phyloP scores from a whole-genome alignment of 2,329 filamentous ascomycete species.

The Fusarium dimerum region DNA sequence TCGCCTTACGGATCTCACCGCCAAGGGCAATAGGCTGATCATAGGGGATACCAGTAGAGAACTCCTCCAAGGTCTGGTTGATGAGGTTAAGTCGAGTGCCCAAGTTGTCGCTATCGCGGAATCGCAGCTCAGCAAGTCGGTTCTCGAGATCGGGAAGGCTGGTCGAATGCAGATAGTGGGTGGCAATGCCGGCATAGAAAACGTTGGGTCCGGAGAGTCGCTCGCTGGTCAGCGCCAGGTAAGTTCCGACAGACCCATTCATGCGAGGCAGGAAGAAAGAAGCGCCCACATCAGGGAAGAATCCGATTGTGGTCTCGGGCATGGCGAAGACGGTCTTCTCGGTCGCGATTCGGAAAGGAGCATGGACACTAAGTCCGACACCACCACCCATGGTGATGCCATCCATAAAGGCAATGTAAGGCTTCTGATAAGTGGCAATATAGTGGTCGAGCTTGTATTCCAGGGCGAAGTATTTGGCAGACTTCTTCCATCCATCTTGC shows the following conservation, averaged over 20 bases:
- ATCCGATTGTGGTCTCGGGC: conserved; percentile 97
- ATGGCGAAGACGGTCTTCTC: conserved; percentile 96
- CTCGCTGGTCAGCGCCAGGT: conserved; percentile 89
- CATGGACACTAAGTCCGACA: conserved; percentile 90
- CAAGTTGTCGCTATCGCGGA: conserved; percentile 72
- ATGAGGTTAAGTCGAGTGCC: conserved; percentile 69
- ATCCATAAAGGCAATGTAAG: conserved; percentile 94
- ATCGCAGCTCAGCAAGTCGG: conserved; percentile 85
- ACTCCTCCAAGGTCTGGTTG: conserved; percentile 90
- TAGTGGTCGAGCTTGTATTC: conserved; percentile 97
- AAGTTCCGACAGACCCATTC: conserved; percentile 84
- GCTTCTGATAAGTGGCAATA: conserved; percentile 91
- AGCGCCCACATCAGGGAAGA: conserved; percentile 97
- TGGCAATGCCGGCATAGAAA: conserved; percentile 89
- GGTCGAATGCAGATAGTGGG: conserved; percentile 93
- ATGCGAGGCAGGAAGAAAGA: conserved; percentile 94
- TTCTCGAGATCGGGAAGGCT: conserved; percentile 78
- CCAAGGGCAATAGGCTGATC: conserved; percentile 67
- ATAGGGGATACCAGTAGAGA: conserved; percentile 79
- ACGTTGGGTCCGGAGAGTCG: conserved; percentile 79
- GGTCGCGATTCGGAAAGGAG: conserved; percentile 93
- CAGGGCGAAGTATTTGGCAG: conserved; percentile 83
- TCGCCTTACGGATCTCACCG: conserved; percentile 72
- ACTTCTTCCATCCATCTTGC: conserved; percentile 71
- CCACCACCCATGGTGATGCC: conserved; percentile 98